Evolutionary conservation across 2,329 filamentous ascomycete species (phyloP), one percentile per base, ranked within the genome.

Genomic region (Cladophialophora bantiana): DNA sequence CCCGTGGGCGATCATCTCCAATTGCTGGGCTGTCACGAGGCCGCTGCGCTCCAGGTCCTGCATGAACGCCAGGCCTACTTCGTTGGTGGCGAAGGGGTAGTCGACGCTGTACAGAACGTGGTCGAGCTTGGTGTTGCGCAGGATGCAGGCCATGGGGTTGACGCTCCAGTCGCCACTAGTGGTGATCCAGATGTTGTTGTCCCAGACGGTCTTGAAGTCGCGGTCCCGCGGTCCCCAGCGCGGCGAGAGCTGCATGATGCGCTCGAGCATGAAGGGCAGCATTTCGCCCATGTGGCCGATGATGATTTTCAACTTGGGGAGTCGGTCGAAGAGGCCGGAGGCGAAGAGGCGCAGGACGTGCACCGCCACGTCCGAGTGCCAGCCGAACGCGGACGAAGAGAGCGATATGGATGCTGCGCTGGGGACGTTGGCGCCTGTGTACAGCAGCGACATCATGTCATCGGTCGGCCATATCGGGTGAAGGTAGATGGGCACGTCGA

Each of bases 131-230:
- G 70, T 73, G 9, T 73, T 73, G n/a, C 68, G 72, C 59, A 81
- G 63, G 38, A 82, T 66, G 52, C 75, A 75, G 10, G 79, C 79
- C 75, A 88, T 71, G 9, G 81, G 83, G 65, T 77, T 78, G 31
- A 87, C 67, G 38, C 81, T 81, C 74, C 83, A 86, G 58, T 83
- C 80, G 1, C 86, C 86, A 63, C 81, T 84, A 1, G 85, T 87
- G 1, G 85, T 87, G 48, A 88, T 75, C 81, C 83, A 88, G 10
- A 88, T 75, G 64, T 88, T 88, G 64, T 81, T 75, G 56, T 83
- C 79, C 79, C 83, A 89, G 1, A 87, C 83, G 7, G 84, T 76
- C 13, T 75, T 72, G 62, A 87, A 83, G n/a, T 26, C 32, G 0
- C 75, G 73, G 2, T 79, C 70, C 15, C 60, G 59, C 10, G 59